Base-by-base conservation (phyloP, 179 eudicot species). In the Spinacia oleracea region DNA sequence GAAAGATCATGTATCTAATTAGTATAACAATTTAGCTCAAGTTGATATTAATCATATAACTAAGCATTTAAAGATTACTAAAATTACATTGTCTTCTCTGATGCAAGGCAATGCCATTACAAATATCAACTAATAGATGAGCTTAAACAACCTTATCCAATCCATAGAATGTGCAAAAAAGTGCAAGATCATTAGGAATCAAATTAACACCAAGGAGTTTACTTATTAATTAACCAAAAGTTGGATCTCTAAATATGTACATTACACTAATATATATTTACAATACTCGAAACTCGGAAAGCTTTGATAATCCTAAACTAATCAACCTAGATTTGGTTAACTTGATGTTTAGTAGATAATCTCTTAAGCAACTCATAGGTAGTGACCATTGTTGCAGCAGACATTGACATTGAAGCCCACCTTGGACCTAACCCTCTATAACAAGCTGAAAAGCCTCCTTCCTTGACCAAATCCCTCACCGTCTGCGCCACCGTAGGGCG, bases 321-420 rank as follows among this genome's bases (percentile, higher is more conserved):
- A 72, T 48, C 43, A 72, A 51, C 25, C 60, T 0, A 72, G 27
- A 51, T 32, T 48, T 0, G 18, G 20, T 66, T 63, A 25, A 74
- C 89, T 75, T 84, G 88, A 83, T 84, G 87, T 84, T 90, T 90
- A 0, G 93, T 77, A 0, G 94, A 92, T 9, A 92, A 84, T 42
- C 88, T 85, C 76, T 90, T 92, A 58, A 92, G 90, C 81, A 92
- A 85, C 91, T 92, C 97, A 63, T 92, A 92, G 5, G 97, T 92
- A 23, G 94, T 92, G 83, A 90, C 89, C 97, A 90, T 92, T n/a
- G 94, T 90, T 0, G 92, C 83, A 34, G 97, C 97, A 63, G 97
- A 90, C 90, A 90, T 81, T 1, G 92, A 92, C 94, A 90, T 89
- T 5, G 97, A 90, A 67, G 90, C 93, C 88, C 94, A 90, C 45